A percentile compares a stretch with the other conserved stretches of the same genome.
These are phyloP conservation scores for Cryptococcus depauperatus DNA, from an alignment of 1,284 basidiomycete genomes.

Conservation along the genomic window DNA sequence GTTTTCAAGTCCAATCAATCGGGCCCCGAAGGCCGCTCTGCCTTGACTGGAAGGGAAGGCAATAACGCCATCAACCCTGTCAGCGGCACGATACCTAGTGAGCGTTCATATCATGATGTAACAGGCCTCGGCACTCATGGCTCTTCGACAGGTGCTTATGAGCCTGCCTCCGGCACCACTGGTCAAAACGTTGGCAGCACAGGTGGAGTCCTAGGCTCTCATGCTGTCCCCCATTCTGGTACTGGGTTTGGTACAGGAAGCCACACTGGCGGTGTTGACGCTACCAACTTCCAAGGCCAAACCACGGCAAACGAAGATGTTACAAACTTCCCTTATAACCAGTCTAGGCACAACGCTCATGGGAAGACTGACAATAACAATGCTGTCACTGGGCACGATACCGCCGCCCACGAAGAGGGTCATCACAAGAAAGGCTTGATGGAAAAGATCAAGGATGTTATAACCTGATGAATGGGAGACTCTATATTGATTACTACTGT, in stretches of 20 bases:
- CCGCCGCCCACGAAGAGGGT: background rate
- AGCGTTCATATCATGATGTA: too few relatives aligned
- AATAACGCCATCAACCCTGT: slow-evolving; percentile 25
- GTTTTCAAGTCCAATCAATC: slow-evolving; percentile 24
- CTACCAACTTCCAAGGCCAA: background rate
- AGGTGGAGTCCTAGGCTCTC: background rate
- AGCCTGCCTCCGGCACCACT: background rate
- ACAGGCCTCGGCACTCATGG: too few relatives aligned
- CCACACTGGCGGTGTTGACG: background rate
- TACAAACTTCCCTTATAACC: background rate
- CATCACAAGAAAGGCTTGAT: slow-evolving; percentile 25
- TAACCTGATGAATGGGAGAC: too few relatives aligned
- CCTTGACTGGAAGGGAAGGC: slow-evolving; percentile 35
- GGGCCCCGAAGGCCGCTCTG: slow-evolving; percentile 27
- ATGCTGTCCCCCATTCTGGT: background rate
- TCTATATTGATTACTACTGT: too few relatives aligned
- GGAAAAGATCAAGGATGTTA: slow-evolving; percentile 29
- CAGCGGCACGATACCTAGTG: slow-evolving; percentile 11
- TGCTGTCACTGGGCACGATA: background rate
- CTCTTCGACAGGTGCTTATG: slow-evolving; percentile 1
- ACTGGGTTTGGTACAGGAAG: too few relatives aligned
- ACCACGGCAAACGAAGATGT: background rate
- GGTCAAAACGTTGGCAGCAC: background rate
- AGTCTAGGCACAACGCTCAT: background rate
- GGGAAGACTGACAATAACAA: background rate